phyloP scores from a whole-genome alignment of 73 alveolate species.

The Paramecium sonneborni region DNA sequence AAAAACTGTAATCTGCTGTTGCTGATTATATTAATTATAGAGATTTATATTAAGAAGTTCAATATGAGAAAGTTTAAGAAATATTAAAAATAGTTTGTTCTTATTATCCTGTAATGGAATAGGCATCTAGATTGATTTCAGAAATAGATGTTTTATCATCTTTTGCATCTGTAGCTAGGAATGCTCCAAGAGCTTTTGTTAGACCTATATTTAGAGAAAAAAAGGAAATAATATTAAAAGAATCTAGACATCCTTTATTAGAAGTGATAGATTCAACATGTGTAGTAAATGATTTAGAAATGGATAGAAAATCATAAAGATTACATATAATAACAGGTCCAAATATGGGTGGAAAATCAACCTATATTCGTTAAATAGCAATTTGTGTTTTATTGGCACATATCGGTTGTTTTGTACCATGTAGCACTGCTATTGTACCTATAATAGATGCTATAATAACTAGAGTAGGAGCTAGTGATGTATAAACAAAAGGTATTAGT shows the following conservation, averaged over 20 bases:
- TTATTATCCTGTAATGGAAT: slow-evolving; percentile 80
- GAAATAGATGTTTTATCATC: slow-evolving; percentile 83
- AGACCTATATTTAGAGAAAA: slow-evolving; percentile 69
- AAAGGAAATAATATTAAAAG: slow-evolving; percentile 66
- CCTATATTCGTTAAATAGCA: slow-evolving; percentile 97
- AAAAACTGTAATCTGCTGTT: slow-evolving; percentile 76
- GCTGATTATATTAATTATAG: slow-evolving; percentile 70
- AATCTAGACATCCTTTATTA: slow-evolving; percentile 85
- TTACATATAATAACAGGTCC: slow-evolving; percentile 98
- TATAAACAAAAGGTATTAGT: slow-evolving; percentile 92
- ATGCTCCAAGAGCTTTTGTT: slow-evolving; percentile 67
- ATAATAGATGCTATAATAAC: slow-evolving; percentile 95
- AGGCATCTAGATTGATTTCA: slow-evolving; percentile 68
- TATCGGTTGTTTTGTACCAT: slow-evolving; percentile 97
- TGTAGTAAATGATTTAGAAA: slow-evolving; percentile 64
- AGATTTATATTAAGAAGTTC: slow-evolving; percentile 70
- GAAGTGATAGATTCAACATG: slow-evolving; percentile 75
- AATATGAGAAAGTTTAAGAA: slow-evolving; percentile 74
- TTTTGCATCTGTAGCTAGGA: slow-evolving; percentile 75
- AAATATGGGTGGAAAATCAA: slow-evolving; percentile 99
- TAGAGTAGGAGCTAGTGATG: slow-evolving; percentile 99
- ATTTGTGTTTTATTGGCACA: slow-evolving; percentile 94
- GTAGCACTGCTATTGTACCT: slow-evolving; percentile 91
- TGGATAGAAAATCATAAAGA: slow-evolving; percentile 75
- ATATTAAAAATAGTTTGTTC: slow-evolving; percentile 83